Base-by-base conservation (phyloP, 2,329 filamentous ascomycete species). In the Biscogniauxia sp. region DNA sequence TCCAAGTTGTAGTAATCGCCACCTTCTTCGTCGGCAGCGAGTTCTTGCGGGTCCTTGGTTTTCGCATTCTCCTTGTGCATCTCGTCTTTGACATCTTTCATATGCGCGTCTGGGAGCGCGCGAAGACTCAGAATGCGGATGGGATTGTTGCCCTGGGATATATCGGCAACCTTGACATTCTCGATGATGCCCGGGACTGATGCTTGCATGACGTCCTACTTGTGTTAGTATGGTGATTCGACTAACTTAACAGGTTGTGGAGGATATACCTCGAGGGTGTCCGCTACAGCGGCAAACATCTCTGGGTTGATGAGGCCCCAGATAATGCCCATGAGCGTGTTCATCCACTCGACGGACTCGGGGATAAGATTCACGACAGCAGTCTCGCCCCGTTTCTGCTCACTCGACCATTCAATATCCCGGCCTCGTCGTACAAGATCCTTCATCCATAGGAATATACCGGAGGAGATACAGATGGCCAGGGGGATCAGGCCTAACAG, bases 331-430 rank as follows among this genome's bases (percentile, higher is more conserved):
- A 98, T 76, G 55, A 95, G 85, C 0, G 91, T 93, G 74, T 99
- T 99, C 84, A 99, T 89, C 95, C 95, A 98, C 73, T 93, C 90
- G 6, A 96, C 93, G 0, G 91, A 96, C 76, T 97, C 94, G 0
- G 94, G 94, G 6, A 98, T 89, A 26, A 98, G 80, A 70, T 97
- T 97, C 28, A 89, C 88, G 2, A 91, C 92, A 1, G 94, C 92
- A 74, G 88, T 93, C 77, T 95, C 84, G 3, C 94, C 94, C 61
- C 94, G 86, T 58, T 88, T 85, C 76, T 93, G 88, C 75, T 98
- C 94, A 63, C 89, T 92, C 4, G 88, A 84, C 94, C 94, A 98
- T 74, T 97, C 94, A 51, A 88, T 82, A 61, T 93, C 90, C 37
- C 92, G 81, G 2, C 94, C 93, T 71, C 90, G 92, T 15, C 88